Percentiles rank a stretch among this genome's conserved stretches.
phyloP scores from a whole-genome alignment of 2,329 filamentous ascomycete species.

The Stachybotrys echinatus region DNA sequence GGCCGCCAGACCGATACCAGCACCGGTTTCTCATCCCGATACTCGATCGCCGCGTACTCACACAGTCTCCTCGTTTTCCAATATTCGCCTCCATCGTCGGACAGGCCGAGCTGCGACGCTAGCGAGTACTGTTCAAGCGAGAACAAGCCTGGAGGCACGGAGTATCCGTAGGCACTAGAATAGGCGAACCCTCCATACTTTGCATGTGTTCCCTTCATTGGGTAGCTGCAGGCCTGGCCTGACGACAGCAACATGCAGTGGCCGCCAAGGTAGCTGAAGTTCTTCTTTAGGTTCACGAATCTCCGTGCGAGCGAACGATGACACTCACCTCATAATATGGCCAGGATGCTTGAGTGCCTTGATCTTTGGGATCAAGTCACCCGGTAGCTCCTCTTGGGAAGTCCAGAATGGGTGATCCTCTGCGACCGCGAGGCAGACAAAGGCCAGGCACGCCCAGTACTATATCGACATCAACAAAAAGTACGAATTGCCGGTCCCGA shows the following conservation, averaged over 20 bases:
- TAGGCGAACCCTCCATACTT: constrained; percentile 80
- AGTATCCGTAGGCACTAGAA: constrained; percentile 70
- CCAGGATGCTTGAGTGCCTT: constrained; percentile 62
- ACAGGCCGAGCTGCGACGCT: constrained; percentile 70
- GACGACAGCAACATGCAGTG: constrained; percentile 72
- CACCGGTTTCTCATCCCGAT: constrained; percentile 48
- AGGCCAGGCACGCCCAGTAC: constrained; percentile 77
- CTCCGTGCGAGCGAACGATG: background rate
- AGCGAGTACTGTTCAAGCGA: constrained; percentile 72
- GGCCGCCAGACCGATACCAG: constrained; percentile 67
- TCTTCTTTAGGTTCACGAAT: background rate
- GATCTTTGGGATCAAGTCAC: constrained; percentile 48
- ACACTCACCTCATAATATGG: constrained; percentile 57
- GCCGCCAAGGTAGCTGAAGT: constrained; percentile 56
- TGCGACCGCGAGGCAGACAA: constrained; percentile 67
- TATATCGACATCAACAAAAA: constrained; percentile 23
- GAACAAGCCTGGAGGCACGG: constrained; percentile 69
- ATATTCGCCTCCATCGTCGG: constrained; percentile 70
- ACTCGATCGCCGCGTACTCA: constrained; percentile 58
- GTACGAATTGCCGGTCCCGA: background rate
- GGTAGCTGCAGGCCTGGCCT: constrained; percentile 77
- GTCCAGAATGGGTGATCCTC: constrained; percentile 71
- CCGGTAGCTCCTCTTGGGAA: constrained; percentile 57
- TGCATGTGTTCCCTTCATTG: constrained; percentile 74
- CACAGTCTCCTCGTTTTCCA: constrained; percentile 72